Evolutionary conservation across 257 asterid genomes (phyloP).

Genomic region (Plantago major): DNA sequence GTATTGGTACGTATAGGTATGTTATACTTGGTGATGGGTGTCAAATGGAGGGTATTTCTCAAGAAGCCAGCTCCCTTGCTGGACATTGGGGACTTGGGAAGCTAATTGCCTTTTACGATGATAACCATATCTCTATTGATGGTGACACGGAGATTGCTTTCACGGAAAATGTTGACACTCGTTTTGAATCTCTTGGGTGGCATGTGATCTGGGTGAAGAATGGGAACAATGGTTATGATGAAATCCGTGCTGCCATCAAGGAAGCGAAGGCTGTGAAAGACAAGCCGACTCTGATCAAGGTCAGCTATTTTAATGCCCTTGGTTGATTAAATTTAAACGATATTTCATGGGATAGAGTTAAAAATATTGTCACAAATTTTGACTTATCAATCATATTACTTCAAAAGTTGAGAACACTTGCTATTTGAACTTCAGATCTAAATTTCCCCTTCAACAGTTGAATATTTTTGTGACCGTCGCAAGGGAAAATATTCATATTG

Average conservation of each 20-base stretch:
- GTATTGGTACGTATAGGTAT: conserved; percentile 37
- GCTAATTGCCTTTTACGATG: conserved; percentile 88
- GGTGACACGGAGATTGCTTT: conserved; percentile 97
- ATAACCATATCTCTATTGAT: conserved; percentile 92
- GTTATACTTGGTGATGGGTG: conserved; percentile 77
- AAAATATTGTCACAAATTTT: background rate
- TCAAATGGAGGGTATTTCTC: conserved; percentile 94
- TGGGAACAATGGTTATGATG: conserved; percentile 91
- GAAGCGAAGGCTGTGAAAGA: conserved; percentile 92
- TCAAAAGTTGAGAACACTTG: background rate
- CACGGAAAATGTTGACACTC: conserved; percentile 73
- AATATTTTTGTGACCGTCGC: conserved; percentile 8
- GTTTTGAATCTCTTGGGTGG: conserved; percentile 95
- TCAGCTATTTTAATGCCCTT: conserved; percentile 7
- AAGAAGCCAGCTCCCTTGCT: conserved; percentile 94
- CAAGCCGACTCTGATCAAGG: conserved; percentile 92
- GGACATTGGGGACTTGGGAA: conserved; percentile 98
- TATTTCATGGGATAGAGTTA: conserved; percentile 5
- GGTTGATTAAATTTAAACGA: background rate
- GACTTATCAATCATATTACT: background rate
- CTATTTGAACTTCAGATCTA: background rate
- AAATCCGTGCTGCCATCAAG: conserved; percentile 87
- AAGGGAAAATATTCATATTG: conserved; percentile 11
- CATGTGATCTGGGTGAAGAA: conserved; percentile 97
- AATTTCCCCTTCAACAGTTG: background rate